Percentiles rank a stretch among this genome's conserved stretches.
These are phyloP conservation scores for Citrus reticulata DNA, from an alignment of 345 rosid genomes.

Conservation along the genomic window DNA sequence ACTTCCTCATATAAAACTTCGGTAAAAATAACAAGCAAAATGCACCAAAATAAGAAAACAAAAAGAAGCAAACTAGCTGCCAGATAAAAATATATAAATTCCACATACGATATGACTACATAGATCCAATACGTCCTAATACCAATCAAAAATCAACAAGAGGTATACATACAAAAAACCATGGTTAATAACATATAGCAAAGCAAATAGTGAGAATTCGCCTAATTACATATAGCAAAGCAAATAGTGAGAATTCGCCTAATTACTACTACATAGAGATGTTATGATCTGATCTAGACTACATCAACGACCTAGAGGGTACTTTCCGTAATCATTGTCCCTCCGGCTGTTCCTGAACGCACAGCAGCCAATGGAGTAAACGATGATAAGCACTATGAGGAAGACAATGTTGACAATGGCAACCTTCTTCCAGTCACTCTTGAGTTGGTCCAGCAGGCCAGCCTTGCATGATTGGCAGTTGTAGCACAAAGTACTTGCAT, in stretches of 20 bases:
- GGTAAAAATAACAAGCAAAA: not conserved
- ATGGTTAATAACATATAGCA: not conserved
- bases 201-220: not conserved
- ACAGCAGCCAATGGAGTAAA: slow-evolving; percentile 78
- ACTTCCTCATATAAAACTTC: not conserved
- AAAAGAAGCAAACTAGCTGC: not conserved
- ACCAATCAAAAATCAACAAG: not conserved
- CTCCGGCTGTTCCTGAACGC: slow-evolving; percentile 77
- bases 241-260: not conserved
- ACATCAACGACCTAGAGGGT: slow-evolving; percentile 11
- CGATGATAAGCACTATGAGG: slow-evolving; percentile 64
- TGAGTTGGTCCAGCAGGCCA: slow-evolving; percentile 71
- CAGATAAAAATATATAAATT: not conserved
- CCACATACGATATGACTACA: not conserved
- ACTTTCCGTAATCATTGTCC: slow-evolving; percentile 34
- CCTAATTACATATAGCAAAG: not conserved
- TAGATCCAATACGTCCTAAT: not conserved
- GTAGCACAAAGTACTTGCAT: slow-evolving; percentile 46
- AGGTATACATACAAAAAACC: slow-evolving; percentile 6
- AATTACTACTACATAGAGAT: slow-evolving; percentile 1
- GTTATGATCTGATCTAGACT: not conserved
- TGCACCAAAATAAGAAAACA: not conserved
- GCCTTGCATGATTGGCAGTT: slow-evolving; percentile 87
- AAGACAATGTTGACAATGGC: slow-evolving; percentile 60
- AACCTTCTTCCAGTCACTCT: slow-evolving; percentile 69